phyloP scores from a whole-genome alignment of 495 filamentous ascomycete species.

The Choiromyces venosus region DNA sequence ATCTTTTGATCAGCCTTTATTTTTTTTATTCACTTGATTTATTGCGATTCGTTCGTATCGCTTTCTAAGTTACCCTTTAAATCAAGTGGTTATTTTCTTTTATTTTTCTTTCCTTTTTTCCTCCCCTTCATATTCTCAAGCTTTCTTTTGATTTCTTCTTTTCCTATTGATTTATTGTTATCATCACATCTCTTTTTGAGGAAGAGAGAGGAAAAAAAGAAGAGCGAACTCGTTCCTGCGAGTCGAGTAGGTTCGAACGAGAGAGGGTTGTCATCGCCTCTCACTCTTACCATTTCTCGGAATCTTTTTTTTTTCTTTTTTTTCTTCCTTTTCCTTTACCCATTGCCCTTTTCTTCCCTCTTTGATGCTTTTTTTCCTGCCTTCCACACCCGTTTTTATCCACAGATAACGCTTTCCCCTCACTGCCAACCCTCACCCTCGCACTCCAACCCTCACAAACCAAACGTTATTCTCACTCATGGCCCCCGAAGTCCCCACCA shows the following conservation, averaged over 20 bases:
- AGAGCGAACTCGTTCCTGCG: not conserved
- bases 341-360: not conserved
- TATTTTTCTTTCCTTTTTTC: not conserved
- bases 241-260: not conserved
- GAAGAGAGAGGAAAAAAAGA: too few relatives aligned
- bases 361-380: not conserved
- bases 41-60: not conserved
- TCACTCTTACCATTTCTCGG: not conserved
- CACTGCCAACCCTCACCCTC: constrained; percentile 7
- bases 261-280: constrained; percentile 1
- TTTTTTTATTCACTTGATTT: not conserved
- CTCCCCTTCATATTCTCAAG: too few relatives aligned
- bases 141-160: not conserved
- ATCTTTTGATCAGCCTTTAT: not conserved
- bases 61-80: not conserved
- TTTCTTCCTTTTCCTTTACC: not conserved
- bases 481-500: not conserved
- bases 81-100: not conserved
- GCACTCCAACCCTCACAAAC: constrained; percentile 2
- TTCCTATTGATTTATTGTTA: not conserved
- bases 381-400: not conserved
- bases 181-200: not conserved
- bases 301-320: not conserved
- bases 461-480: not conserved
- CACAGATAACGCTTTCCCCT: not conserved